A percentile compares a stretch with the other conserved stretches of the same genome.
phyloP scores from a whole-genome alignment of 345 rosid species.

The Citrus trifoliata region DNA sequence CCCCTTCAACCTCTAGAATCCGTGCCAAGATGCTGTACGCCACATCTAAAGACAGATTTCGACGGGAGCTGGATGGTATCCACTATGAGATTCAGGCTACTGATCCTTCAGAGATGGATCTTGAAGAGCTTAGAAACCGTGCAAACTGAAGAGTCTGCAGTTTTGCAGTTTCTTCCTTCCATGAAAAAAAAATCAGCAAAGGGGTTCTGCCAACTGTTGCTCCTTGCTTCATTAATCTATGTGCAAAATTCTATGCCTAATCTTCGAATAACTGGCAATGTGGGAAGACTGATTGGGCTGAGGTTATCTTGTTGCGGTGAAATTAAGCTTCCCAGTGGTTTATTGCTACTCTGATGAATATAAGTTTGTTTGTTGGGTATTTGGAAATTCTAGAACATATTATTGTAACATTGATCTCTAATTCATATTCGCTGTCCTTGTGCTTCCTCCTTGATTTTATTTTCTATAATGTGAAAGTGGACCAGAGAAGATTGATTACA shows the following conservation, averaged over 20 bases:
- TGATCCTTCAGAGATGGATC: constrained; percentile 81
- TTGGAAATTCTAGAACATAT: neutral
- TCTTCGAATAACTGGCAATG: constrained; percentile 18
- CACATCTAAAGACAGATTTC: constrained; percentile 62
- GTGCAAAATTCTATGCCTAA: constrained; percentile 1
- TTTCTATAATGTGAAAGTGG: neutral
- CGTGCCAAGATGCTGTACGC: constrained; percentile 80
- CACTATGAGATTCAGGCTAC: constrained; percentile 87
- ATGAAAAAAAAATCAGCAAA: neutral
- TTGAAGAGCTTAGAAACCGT: constrained; percentile 59
- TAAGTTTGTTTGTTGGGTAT: constrained; percentile 2
- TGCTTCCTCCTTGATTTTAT: neutral
- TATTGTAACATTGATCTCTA: neutral
- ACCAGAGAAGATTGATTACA: neutral
- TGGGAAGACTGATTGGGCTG: constrained; percentile 17
- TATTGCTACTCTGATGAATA: constrained; percentile 1
- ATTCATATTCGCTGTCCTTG: neutral
- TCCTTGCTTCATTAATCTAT: constrained; percentile 8
- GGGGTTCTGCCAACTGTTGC: constrained; percentile 4
- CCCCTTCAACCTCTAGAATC: constrained; percentile 61
- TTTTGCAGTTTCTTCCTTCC: neutral
- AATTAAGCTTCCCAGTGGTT: neutral
- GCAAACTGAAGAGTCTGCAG: constrained; percentile 35
- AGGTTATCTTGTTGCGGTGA: neutral
- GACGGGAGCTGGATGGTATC: constrained; percentile 71